Conservation (phyloP, 257 asterid genomes). For the Solanum ossicruentum region DNA sequence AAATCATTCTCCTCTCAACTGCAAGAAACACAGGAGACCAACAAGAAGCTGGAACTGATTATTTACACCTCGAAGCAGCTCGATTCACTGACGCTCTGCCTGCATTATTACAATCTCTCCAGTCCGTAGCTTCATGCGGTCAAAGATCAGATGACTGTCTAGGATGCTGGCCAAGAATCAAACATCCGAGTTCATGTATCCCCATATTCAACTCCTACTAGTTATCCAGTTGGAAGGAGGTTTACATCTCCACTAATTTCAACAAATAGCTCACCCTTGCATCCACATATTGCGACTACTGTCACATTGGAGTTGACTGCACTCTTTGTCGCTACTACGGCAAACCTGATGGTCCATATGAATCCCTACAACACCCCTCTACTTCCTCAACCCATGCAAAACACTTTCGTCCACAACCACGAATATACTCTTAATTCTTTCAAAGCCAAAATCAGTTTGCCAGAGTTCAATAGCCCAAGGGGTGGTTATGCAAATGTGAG, state of each 20-base stretch:
- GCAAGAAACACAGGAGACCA: background rate
- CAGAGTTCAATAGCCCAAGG: background rate
- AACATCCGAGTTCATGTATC: background rate
- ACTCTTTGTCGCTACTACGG: background rate
- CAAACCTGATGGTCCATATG: background rate
- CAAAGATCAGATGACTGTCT: background rate
- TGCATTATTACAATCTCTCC: background rate
- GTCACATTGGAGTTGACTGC: background rate
- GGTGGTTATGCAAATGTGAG: background rate
- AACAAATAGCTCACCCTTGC: background rate
- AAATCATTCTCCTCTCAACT: background rate
- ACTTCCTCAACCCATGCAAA: background rate
- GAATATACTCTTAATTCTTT: background rate
- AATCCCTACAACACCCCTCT: background rate
- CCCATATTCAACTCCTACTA: background rate
- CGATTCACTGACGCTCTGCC: background rate
- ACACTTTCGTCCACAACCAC: background rate
- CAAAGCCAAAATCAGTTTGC: background rate
- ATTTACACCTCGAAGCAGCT: background rate
- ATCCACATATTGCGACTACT: background rate
- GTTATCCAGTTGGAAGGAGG: background rate
- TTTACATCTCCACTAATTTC: background rate
- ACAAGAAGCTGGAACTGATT: background rate
- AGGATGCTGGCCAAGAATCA: background rate
- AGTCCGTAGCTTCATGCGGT: background rate